These are phyloP conservation scores for Penicillium ochrochloron DNA, from an alignment of 495 filamentous ascomycete genomes.

Conservation along the genomic window DNA sequence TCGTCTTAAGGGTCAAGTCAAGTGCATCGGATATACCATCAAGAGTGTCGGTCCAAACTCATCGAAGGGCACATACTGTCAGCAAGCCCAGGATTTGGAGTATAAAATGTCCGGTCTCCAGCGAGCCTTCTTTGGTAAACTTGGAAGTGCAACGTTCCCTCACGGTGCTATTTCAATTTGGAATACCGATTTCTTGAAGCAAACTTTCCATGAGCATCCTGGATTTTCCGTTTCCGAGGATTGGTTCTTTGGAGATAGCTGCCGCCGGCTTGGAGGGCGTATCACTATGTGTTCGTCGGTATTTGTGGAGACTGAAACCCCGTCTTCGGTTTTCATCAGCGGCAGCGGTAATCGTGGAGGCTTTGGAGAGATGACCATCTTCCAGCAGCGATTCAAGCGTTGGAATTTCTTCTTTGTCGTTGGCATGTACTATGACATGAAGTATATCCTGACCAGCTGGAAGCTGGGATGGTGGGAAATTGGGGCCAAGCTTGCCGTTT, in stretches of 20 bases:
- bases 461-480: slow-evolving; percentile 55
- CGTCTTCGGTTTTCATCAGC: slow-evolving; percentile 44
- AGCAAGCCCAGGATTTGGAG: slow-evolving; percentile 53
- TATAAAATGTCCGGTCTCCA: slow-evolving; percentile 50
- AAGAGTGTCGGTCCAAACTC: slow-evolving; percentile 43
- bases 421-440: slow-evolving; percentile 51
- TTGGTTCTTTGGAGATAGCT: slow-evolving; percentile 53
- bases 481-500: slow-evolving; percentile 65
- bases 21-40: slow-evolving; percentile 52
- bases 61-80: slow-evolving; percentile 41
- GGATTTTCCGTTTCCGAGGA: slow-evolving; percentile 51
- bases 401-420: slow-evolving; percentile 60
- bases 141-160: slow-evolving; percentile 49
- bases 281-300: slow-evolving; percentile 55
- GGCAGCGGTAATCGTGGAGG: slow-evolving; percentile 46
- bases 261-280: slow-evolving; percentile 47
- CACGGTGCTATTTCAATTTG: slow-evolving; percentile 53
- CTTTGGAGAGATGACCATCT: slow-evolving; percentile 57
- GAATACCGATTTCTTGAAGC: slow-evolving; percentile 45
- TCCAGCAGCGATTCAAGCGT: slow-evolving; percentile 51
- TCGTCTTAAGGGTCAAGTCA: slow-evolving; percentile 39
- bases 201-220: slow-evolving; percentile 49
- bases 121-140: slow-evolving; percentile 42
- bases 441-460: slow-evolving; percentile 52
- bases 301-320: slow-evolving; percentile 55